Evolutionary conservation across 306 rosid genomes (phyloP), one percentile per base, ranked within the genome.

Genomic region (Quercus cerris): DNA sequence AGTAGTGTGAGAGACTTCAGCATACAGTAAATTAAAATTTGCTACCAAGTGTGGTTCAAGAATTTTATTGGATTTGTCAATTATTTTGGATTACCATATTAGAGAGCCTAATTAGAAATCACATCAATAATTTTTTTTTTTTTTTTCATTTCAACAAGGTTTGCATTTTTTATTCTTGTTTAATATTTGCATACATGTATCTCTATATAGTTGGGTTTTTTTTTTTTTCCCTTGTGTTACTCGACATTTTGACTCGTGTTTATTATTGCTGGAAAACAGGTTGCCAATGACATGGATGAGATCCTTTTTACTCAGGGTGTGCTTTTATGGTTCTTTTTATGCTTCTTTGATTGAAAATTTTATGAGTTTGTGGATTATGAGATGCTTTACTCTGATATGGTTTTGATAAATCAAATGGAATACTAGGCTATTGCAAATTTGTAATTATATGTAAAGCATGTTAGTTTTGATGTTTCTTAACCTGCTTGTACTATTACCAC

Each of bases 201-300:
- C 38, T 33, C 38, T 33, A 33, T 33, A 33, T 33, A 5, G 38
- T 7, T 33, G 38, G 38, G 6, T 33, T 5, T 33, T 33, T 33
- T 33, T 33, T 33, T 33, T 33, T 31, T 31, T 4, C 0, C 1
- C 7, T 33, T 5, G 38, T 8, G 18, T 25, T 75, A 72, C 62
- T 62, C 64, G 58, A 22, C n/a, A 23, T 61, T 44, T 70, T 66
- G 70, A 59, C 56, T 33, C 68, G 18, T 70, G 64, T 19, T n/a
- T 75, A n/a, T 85, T 5, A 46, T 62, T 54, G 71, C 81, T 78
- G 76, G 31, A 23, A 57, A 71, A 74, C 87, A 94, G 98, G 90
- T 93, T 3, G 99, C 93, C 0, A 84, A 79, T 56, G 92, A 63
- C 56, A 89, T 89, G 15, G 98, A 96, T 84, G 94, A 91, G 10